These are phyloP conservation scores for Gyrodon lividus DNA, from an alignment of 768 basidiomycete genomes.

Conservation along the genomic window DNA sequence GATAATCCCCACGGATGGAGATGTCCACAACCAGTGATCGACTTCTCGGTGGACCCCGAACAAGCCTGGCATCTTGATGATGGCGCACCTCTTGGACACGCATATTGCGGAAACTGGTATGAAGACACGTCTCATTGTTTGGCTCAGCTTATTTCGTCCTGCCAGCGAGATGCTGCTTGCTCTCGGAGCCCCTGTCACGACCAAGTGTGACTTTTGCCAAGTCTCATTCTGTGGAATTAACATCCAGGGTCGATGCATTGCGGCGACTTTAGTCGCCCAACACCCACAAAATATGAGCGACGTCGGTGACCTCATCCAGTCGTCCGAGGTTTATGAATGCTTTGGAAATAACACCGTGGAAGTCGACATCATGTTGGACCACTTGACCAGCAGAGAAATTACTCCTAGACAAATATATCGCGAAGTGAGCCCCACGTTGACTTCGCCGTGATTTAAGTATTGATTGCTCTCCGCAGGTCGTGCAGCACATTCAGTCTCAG, in stretches of 20 bases:
- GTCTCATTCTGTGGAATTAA: constrained; percentile 82
- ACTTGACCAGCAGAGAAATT: constrained; percentile 59
- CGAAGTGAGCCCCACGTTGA: constrained; percentile 47
- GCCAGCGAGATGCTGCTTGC: constrained; percentile 74
- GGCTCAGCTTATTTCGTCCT: neutral
- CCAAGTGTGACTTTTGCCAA: constrained; percentile 81
- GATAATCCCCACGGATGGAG: constrained; percentile 77
- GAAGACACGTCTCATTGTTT: constrained; percentile 13
- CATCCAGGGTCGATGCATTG: constrained; percentile 70
- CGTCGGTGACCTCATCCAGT: constrained; percentile 75
- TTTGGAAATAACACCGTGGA: constrained; percentile 78
- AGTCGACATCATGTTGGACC: constrained; percentile 83
- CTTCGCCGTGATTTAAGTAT: neutral
- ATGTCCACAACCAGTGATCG: constrained; percentile 77
- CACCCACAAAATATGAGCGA: constrained; percentile 69
- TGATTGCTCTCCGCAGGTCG: constrained; percentile 46
- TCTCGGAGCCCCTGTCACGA: constrained; percentile 69
- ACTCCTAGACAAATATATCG: constrained; percentile 74
- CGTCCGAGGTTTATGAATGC: constrained; percentile 72
- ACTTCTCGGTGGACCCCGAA: constrained; percentile 66
- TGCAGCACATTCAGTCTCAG: constrained; percentile 56
- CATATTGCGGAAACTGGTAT: constrained; percentile 79
- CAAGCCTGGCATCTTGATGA: constrained; percentile 78
- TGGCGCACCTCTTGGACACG: constrained; percentile 77
- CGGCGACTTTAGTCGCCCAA: constrained; percentile 53